phyloP scores from a whole-genome alignment of 257 asterid species.

The Ajuga chamaepitys region DNA sequence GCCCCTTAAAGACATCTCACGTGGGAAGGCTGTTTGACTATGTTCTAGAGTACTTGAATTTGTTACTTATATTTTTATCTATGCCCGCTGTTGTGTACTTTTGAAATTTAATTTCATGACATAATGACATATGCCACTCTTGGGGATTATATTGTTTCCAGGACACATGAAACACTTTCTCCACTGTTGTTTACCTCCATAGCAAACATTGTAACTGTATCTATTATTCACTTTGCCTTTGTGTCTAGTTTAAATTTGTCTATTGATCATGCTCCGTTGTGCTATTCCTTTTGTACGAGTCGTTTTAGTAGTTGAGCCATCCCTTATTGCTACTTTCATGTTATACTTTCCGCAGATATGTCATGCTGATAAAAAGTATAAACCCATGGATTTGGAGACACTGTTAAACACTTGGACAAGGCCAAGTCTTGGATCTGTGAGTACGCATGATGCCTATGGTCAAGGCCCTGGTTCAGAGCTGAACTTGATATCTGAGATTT shows the following conservation, averaged over 20 bases:
- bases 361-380: slow-evolving; percentile 44
- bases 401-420: slow-evolving; percentile 50
- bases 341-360: slow-evolving; percentile 47
- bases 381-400: slow-evolving; percentile 55
- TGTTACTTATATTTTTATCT: not conserved
- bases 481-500: slow-evolving; percentile 48
- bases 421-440: slow-evolving; percentile 30
- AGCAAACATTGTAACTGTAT: not conserved
- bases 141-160: not conserved
- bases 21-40: not conserved
- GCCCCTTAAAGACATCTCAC: not conserved
- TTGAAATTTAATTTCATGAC: not conserved
- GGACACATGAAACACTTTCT: not conserved
- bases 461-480: slow-evolving; percentile 26
- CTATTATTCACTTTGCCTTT: not conserved
- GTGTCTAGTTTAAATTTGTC: not conserved
- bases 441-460: slow-evolving; percentile 25
- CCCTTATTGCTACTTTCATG: slow-evolving; percentile 19
- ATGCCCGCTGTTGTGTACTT: not conserved
- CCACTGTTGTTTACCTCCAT: not conserved
- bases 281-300: not conserved
- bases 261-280: not conserved
- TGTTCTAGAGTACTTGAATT: not conserved
- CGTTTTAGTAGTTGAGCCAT: slow-evolving; percentile 1
- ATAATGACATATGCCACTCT: not conserved